These are phyloP conservation scores for Hypoxylon sp. DNA, from an alignment of 2,329 filamentous ascomycete species.

Conservation along the genomic window DNA sequence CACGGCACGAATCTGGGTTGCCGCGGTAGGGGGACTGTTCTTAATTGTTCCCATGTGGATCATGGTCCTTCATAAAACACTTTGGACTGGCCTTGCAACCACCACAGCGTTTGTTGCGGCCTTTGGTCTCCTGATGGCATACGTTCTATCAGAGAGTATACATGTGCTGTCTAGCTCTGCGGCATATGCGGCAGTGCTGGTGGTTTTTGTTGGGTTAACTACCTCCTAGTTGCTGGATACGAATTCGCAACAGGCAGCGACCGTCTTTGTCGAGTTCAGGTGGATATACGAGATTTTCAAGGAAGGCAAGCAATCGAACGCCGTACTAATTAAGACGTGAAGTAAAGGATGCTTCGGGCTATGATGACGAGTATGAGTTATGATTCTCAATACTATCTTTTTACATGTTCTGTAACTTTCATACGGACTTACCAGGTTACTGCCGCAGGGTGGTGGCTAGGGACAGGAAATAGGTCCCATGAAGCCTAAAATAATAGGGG, in stretches of 20 bases:
- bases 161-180: conserved; percentile 45
- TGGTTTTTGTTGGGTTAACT: conserved; percentile 38
- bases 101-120: conserved; percentile 41
- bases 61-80: conserved; percentile 40
- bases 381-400: background rate
- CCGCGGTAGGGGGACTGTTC: conserved; percentile 35
- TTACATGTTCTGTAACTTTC: background rate
- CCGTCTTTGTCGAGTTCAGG: background rate
- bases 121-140: conserved; percentile 43
- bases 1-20: conserved; percentile 22
- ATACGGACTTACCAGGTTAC: background rate
- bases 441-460: background rate
- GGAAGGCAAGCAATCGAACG: background rate
- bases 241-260: background rate
- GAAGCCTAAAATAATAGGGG: background rate
- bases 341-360: background rate
- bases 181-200: conserved; percentile 39
- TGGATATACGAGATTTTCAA: background rate
- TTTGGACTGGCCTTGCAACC: conserved; percentile 27
- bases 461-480: background rate
- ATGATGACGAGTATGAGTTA: background rate
- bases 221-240: too few species aligned
- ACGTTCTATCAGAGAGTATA: conserved; percentile 25
- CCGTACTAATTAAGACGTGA: background rate
- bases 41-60: conserved; percentile 48